These are phyloP conservation scores for Sarocladium kiliense DNA, from an alignment of 2,329 filamentous ascomycete genomes.

Conservation along the genomic window DNA sequence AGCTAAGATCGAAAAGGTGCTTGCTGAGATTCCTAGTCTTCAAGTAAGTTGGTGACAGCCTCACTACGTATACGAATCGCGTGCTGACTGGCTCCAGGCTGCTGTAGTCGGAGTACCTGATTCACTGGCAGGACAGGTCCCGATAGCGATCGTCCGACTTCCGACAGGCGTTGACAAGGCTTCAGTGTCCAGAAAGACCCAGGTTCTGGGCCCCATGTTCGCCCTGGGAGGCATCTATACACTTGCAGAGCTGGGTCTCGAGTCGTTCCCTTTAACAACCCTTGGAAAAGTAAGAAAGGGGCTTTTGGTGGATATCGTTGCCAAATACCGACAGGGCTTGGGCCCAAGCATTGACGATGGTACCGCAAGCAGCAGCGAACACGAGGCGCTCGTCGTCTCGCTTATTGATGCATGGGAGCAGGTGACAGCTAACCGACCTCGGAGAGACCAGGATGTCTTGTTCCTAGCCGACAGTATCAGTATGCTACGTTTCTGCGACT, in stretches of 20 bases:
- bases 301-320: conserved; percentile 23
- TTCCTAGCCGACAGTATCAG: conserved; percentile 31
- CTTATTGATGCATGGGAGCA: conserved; percentile 24
- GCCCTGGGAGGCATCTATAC: conserved; percentile 34
- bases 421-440: conserved; percentile 22
- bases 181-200: conserved; percentile 23
- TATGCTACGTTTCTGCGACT: conserved; percentile 31
- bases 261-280: conserved; percentile 33
- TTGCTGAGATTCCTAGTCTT: conserved; percentile 28
- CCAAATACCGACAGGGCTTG: conserved; percentile 13
- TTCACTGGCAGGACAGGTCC: conserved; percentile 40
- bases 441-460: conserved; percentile 19
- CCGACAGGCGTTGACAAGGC: conserved; percentile 25
- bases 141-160: conserved; percentile 36
- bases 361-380: too few species aligned
- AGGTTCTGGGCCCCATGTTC: conserved; percentile 30
- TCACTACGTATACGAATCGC: neutral
- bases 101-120: conserved; percentile 40
- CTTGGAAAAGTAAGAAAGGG: conserved; percentile 40
- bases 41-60: conserved; percentile 15
- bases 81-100: conserved; percentile 19
- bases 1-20: conserved; percentile 26
- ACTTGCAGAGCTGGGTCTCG: conserved; percentile 33
- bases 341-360: too few species aligned
- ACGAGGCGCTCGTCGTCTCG: neutral